Conservation (phyloP, 495 filamentous ascomycete species). For the Penicillium taxi region DNA sequence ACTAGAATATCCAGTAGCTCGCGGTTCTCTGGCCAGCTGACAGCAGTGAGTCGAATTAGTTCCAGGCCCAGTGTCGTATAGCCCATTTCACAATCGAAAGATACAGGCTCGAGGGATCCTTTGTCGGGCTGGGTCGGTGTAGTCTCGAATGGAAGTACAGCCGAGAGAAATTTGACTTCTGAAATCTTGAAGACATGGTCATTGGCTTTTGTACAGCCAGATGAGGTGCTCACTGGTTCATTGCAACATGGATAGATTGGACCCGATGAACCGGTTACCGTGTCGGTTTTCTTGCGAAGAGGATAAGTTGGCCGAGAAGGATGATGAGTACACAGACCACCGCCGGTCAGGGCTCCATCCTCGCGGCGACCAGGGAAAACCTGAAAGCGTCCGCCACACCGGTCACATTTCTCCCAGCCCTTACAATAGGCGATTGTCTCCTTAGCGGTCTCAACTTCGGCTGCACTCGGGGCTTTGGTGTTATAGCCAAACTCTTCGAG, state of each 20-base stretch:
- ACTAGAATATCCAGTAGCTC: slow-evolving; percentile 79
- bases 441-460: slow-evolving; percentile 53
- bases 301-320: slow-evolving; percentile 55
- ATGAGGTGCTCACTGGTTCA: slow-evolving; percentile 54
- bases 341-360: slow-evolving; percentile 71
- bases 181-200: slow-evolving; percentile 86
- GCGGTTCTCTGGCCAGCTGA: slow-evolving; percentile 73
- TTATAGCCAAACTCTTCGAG: slow-evolving; percentile 71
- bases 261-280: slow-evolving; percentile 37
- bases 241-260: slow-evolving; percentile 71
- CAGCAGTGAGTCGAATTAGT: slow-evolving; percentile 77
- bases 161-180: slow-evolving; percentile 65
- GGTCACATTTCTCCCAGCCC: slow-evolving; percentile 82
- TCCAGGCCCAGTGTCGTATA: slow-evolving; percentile 84
- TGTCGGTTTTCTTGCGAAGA: slow-evolving; percentile 38
- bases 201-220: slow-evolving; percentile 60
- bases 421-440: slow-evolving; percentile 55
- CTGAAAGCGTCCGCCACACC: slow-evolving; percentile 79
- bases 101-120: slow-evolving; percentile 45
- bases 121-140: slow-evolving; percentile 57
- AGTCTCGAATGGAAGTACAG: slow-evolving; percentile 66
- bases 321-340: slow-evolving; percentile 73
- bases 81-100: slow-evolving; percentile 96
- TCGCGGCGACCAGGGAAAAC: slow-evolving; percentile 80
- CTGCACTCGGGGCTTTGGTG: slow-evolving; percentile 49